Base-by-base conservation (phyloP, 768 basidiomycete species). In the Kwoniella dendrophila region DNA sequence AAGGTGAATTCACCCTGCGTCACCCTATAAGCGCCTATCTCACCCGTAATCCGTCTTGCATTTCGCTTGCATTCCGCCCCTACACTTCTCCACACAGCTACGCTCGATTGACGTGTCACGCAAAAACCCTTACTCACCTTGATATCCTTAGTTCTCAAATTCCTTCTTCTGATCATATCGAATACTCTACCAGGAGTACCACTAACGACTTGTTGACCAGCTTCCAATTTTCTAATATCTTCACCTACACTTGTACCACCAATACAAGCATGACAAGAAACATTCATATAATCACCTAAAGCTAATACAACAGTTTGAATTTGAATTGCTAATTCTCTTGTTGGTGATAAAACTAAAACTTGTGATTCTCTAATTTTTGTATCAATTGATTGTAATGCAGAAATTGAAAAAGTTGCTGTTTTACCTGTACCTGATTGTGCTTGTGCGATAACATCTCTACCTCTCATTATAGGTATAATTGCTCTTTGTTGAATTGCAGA, bases 341-440 rank as follows among this genome's bases (percentile, higher is more conserved):
- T 99, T 3, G 95, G 95, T 5, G 95, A 96, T 34, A 99, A 85
- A 60, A 99, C 89, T 52, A 99, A 87, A 0, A 92, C 95, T 80
- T 98, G 95, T 2, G 92, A 93, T 81, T 96, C 93, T 64, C 93
- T 87, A 51, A 97, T 85, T 38, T 90, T 88, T 43, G 90, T 87
- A 80, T 99, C 95, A 86, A 99, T 96, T 67, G 91, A 92, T 79
- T 99, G 95, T 55, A 99, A 87, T 79, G 96, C 92, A 69, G 94
- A 90, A 78, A 99, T 96, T 70, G 93, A 94, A 82, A 97, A 97
- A 20, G 95, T 96, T 5, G 95, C 95, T 10, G 95, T 99, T 90
- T 98, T 99, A 85, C 95, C 95, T 36, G 95, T 97, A 78, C 95
- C 95, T 33, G 94, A 96, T 82, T 98, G 95, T 43, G 95, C 95